Base-by-base conservation (phyloP, 2,329 filamentous ascomycete species). In the Nothophoma quercina region DNA sequence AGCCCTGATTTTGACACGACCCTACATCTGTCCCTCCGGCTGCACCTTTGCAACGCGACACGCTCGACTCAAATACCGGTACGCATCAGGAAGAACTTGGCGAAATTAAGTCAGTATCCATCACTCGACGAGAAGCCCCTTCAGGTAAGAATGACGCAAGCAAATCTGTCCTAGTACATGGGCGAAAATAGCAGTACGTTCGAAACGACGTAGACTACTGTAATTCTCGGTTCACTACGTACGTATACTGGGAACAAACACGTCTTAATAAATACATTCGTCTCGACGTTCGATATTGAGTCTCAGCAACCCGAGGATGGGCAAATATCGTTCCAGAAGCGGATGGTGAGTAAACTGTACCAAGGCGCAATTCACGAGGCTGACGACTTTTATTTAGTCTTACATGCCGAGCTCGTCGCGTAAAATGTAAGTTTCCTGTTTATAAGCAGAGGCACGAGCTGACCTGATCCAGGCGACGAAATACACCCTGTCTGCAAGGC, bases 271-370 rank as follows among this genome's bases (percentile, higher is more conserved):
- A 48, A 18, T 18, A n/a, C 29, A 7, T 33, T 60, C 58, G 54
- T 48, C 32, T 52, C 55, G 58, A 60, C 23, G 22, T 26, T 26
- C 48, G 3, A 26, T n/a, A 19, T 41, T 16, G 32, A 51, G 40
- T 8, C 7, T 32, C 43, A 34, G 30, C 1, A 19, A 29, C 26
- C 36, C 15, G 13, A 40, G 21, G 2, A 65, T 69, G 62, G 68
- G 68, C 39, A 71, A 69, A 54, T 68, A 57, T 49, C 67, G 68
- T 39, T 71, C 68, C 29, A 67, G 59, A 47, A 68, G 59, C 45
- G 68, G 68, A 38, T 71, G 68, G 68, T 71, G 28, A 60, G 66
- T 63, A 36, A 19, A 32, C 23, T 15, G n/a, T n/a, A 13, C 16
- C 29, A 32, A 13, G 21, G 16, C 25, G 15, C 41, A 9, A 16